Base-by-base conservation (phyloP, 208 protist species). In the Acanthamoeba royreba region DNA sequence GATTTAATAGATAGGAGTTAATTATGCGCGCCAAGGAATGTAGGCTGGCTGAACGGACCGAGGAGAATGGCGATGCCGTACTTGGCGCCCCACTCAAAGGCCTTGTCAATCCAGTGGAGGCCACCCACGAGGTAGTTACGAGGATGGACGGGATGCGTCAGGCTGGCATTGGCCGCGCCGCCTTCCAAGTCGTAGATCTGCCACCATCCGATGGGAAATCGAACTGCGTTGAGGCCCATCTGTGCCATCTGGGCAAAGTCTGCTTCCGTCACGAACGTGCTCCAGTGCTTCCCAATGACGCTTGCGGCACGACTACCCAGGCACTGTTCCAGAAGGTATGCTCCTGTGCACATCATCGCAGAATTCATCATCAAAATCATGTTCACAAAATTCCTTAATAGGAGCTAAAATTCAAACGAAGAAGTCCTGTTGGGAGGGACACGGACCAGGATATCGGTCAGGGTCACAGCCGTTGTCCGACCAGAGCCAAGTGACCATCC, bases 121-220 rank as follows among this genome's bases (percentile, higher is more conserved):
- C 86, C 47, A 8, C 86, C 86, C 9, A 61, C 69, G 47, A 63
- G 35, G 86, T 79, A 92, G 86, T 92, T 63, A 42, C 19, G 33
- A 38, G 66, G 66, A 0, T 5, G 0, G 25, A 77, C 66, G 66
- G 38, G 45, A 35, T 49, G 86, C 40, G 43, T 58, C 25, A 92
- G 86, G n/a, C 28, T 7, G 66, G 66, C 66, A 15, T 77, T 42
- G 35, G 66, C 22, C 8, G 66, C 66, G 0, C 66, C 66, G 2
- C 66, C 66, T 38, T 43, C 15, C 33, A 38, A 28, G 49, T 92
- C 86, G 69, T 92, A 92, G 35, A 92, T 92, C 46, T 92, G 86
- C 86, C 86, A 92, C 86, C 86, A 92, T 22, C 86, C 86, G 86
- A 92, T 13, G 8, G 86, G 86, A 11, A 92, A 31, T 2, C 86